phyloP scores from a whole-genome alignment of 495 filamentous ascomycete species.

The Cryomyces minteri region DNA sequence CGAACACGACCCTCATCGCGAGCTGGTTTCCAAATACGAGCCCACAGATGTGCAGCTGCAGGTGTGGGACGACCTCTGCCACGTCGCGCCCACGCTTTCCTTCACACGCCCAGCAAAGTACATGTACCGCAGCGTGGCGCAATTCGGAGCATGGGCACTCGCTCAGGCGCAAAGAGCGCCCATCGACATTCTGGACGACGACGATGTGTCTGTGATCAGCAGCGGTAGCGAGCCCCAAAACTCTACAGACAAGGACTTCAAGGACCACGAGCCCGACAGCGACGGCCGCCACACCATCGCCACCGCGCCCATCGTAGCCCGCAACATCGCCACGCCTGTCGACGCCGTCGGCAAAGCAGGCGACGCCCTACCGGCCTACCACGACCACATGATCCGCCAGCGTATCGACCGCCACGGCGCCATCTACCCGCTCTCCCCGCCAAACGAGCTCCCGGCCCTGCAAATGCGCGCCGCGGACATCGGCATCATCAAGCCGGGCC shows the following conservation, averaged over 20 bases:
- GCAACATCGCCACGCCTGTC: background rate
- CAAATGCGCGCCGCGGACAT: slow-evolving; percentile 41
- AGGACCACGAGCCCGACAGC: background rate
- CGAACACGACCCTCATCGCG: slow-evolving; percentile 34
- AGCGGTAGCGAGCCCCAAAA: slow-evolving; percentile 1
- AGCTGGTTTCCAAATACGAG: slow-evolving; percentile 41
- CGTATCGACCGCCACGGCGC: slow-evolving; percentile 58
- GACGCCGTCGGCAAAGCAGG: slow-evolving; percentile 55
- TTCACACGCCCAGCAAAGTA: slow-evolving; percentile 89
- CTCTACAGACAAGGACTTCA: background rate
- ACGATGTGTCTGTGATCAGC: slow-evolving; percentile 49
- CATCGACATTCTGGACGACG: slow-evolving; percentile 69
- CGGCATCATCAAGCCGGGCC: slow-evolving; percentile 60
- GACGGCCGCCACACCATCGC: slow-evolving; percentile 4
- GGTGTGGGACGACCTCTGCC: slow-evolving; percentile 88
- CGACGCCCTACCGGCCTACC: slow-evolving; percentile 62
- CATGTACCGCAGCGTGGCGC: slow-evolving; percentile 79
- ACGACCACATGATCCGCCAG: slow-evolving; percentile 79
- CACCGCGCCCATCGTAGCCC: slow-evolving; percentile 7
- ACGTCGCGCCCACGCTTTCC: slow-evolving; percentile 76
- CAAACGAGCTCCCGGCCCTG: slow-evolving; percentile 40
- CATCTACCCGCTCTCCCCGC: slow-evolving; percentile 44
- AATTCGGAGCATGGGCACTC: slow-evolving; percentile 82
- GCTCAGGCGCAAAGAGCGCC: slow-evolving; percentile 59
- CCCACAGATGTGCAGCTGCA: slow-evolving; percentile 91